Base-by-base conservation (phyloP, 2,329 filamentous ascomycete genomes). In the Capronia epimyces region DNA sequence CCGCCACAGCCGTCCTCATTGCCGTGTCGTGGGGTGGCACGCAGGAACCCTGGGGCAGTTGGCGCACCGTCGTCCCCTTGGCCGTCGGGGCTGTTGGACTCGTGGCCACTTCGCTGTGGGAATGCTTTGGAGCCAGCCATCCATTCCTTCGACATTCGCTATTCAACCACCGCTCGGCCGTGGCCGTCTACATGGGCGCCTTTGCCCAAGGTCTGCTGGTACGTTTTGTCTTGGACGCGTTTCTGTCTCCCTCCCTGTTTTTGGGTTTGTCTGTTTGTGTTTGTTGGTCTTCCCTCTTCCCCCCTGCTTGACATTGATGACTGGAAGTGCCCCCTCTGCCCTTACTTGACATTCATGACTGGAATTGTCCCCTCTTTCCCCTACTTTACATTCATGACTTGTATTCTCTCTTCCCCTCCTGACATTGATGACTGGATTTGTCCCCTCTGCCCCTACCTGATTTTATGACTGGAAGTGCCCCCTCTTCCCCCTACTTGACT, bases 171-270 rank as follows among this genome's bases (percentile, higher is more conserved):
- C 55, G 60, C 6, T 65, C 68, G 3, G 64, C 65, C 2, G 52
- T 66, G 3, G 66, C 68, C 50, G 63, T 72, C 9, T 74, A 74
- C 52, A 55, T 68, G 24, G 67, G 68, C 24, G 67, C 71, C 13
- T 61, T 73, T 29, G 56, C 68, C 37, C 70, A 74, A 52, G 71
- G 72, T 1, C 59, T 75, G n/a, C 51, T 73, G 43, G 71, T 75
- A 51, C 61, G 69, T 65, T 6, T 34, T 2, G 21, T n/a, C 13
- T 34, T 24, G 24, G 5, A 5, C 24, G 24, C 29, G 18, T 13
- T n/a, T 27, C 15, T 10, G 20, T 40, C 22, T 8, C 32, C 12
- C 12, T 29, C 43, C 10, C n/a, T 6, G 7, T 13, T 7, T 31
- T 31, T 31, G 18, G 41, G 27, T 27, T 43, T n/a, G n/a, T n/a